phyloP scores from a whole-genome alignment of 2,329 filamentous ascomycete genomes.

The Tolypocladium sp. region DNA sequence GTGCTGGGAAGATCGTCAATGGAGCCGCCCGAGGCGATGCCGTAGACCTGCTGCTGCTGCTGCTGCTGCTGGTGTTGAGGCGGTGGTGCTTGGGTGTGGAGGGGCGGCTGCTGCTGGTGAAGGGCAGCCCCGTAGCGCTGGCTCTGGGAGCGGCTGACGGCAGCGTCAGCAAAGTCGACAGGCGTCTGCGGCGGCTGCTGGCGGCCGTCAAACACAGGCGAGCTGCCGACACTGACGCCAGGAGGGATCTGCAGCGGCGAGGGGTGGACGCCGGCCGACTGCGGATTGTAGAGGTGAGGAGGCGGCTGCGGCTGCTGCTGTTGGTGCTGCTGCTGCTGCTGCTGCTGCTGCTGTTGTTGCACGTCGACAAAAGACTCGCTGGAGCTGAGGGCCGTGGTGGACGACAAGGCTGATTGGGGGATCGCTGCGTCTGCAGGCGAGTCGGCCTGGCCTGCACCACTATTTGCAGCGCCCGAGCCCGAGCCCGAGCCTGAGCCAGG shows the following conservation, averaged over 20 bases:
- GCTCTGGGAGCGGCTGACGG: conserved; percentile 37
- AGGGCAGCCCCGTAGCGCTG: conserved; percentile 32
- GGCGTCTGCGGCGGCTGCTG: conserved; percentile 21
- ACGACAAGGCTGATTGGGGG: conserved; percentile 38
- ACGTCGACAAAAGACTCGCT: conserved; percentile 35
- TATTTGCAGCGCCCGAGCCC: conserved; percentile 1
- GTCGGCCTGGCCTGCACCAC: conserved; percentile 13
- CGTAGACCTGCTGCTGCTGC: conserved; percentile 21
- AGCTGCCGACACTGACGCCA: conserved; percentile 11
- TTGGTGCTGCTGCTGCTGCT: conserved; percentile 9
- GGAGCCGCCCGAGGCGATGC: conserved; percentile 13
- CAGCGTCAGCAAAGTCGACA: conserved; percentile 34
- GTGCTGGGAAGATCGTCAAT: conserved; percentile 13
- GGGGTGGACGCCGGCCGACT: conserved; percentile 17
- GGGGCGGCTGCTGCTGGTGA: conserved; percentile 12
- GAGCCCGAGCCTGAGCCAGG: neutral
- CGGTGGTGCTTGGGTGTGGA: conserved; percentile 14
- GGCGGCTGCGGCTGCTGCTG: conserved; percentile 18
- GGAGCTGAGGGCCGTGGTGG: conserved; percentile 33
- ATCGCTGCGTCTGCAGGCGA: conserved; percentile 18
- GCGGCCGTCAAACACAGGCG: conserved; percentile 21
- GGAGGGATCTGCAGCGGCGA: conserved; percentile 20
- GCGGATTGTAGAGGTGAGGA: conserved; percentile 20
- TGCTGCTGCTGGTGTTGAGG: conserved; percentile 17
- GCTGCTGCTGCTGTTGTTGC: conserved; percentile 14